phyloP scores from a whole-genome alignment of 1,139 yeast genomes.

The Pichia kudriavzevii region DNA sequence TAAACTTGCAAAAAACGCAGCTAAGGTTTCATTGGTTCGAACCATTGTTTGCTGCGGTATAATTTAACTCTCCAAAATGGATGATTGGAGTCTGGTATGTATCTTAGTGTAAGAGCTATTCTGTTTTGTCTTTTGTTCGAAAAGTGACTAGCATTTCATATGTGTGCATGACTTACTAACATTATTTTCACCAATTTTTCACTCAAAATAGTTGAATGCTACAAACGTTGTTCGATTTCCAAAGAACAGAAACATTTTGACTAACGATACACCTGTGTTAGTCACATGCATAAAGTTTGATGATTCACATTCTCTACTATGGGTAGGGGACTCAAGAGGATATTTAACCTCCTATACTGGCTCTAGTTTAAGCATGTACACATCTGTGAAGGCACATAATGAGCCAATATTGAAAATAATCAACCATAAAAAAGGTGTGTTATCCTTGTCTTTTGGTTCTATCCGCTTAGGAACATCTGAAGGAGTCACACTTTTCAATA shows the following conservation, averaged over 20 bases:
- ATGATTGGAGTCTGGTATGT: conserved; percentile 41
- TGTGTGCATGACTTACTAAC: too few relatives aligned
- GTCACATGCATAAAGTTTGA: conserved; percentile 53
- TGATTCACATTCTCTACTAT: conserved; percentile 59
- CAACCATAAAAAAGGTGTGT: conserved; percentile 49
- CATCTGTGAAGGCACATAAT: conserved; percentile 43
- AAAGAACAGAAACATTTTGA: conserved; percentile 17
- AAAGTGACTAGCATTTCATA: too few relatives aligned
- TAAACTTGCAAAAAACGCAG: too few relatives aligned
- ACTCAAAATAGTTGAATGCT: conserved; percentile 5
- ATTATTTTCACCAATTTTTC: conserved; percentile 2
- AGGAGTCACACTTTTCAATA: conserved; percentile 41
- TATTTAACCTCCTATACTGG: conserved; percentile 28
- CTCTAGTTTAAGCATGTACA: conserved; percentile 36
- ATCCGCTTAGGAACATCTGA: conserved; percentile 50
- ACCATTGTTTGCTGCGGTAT: too few relatives aligned
- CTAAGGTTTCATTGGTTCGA: too few relatives aligned
- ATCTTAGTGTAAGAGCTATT: neutral
- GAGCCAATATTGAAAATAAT: conserved; percentile 43
- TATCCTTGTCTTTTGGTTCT: conserved; percentile 47
- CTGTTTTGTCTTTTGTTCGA: neutral
- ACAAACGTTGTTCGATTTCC: conserved; percentile 14
- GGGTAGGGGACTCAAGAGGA: conserved; percentile 70
- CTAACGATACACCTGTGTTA: conserved; percentile 11
- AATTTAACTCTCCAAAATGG: conserved; percentile 30